Conservation (phyloP, 805 yeast species). For the Naumovozyma dairenensis region DNA sequence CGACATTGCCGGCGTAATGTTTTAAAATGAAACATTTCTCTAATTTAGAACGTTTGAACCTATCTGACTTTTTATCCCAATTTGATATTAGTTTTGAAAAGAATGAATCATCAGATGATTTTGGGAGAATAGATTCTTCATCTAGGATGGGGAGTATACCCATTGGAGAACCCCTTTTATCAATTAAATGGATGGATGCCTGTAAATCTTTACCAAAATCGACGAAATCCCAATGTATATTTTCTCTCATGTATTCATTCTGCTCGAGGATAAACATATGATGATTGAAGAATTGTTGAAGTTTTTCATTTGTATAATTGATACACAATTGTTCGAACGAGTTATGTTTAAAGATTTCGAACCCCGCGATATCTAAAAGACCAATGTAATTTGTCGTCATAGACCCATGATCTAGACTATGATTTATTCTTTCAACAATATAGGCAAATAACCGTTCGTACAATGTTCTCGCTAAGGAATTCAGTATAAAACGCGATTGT, state of each 20-base stretch:
- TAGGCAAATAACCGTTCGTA: constrained; percentile 77
- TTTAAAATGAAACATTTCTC: constrained; percentile 71
- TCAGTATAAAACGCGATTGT: constrained; percentile 74
- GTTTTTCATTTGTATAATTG: constrained; percentile 92
- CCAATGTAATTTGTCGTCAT: constrained; percentile 63
- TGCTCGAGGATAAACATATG: constrained; percentile 96
- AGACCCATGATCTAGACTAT: constrained; percentile 43
- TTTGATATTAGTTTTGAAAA: constrained; percentile 64
- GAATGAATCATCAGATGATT: constrained; percentile 73
- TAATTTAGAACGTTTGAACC: constrained; percentile 65
- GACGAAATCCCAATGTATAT: constrained; percentile 91
- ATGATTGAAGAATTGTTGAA: constrained; percentile 96
- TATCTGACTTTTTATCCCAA: constrained; percentile 45
- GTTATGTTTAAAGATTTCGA: constrained; percentile 88
- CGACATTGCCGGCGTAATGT: constrained; percentile 97
- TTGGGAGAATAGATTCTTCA: constrained; percentile 93
- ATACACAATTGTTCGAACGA: constrained; percentile 96
- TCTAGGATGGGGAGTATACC: constrained; percentile 82
- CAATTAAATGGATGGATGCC: constrained; percentile 88
- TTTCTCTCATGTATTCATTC: constrained; percentile 87
- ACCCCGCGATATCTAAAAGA: constrained; percentile 94
- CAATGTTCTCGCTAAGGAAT: constrained; percentile 77
- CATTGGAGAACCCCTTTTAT: constrained; percentile 51
- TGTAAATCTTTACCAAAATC: constrained; percentile 94
- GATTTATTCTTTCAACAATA: constrained; percentile 68